A percentile compares a stretch with the other conserved stretches of the same genome.
Evolutionary conservation across 2,329 filamentous ascomycete species (phyloP).

Genomic region (Aspergillus flavus): DNA sequence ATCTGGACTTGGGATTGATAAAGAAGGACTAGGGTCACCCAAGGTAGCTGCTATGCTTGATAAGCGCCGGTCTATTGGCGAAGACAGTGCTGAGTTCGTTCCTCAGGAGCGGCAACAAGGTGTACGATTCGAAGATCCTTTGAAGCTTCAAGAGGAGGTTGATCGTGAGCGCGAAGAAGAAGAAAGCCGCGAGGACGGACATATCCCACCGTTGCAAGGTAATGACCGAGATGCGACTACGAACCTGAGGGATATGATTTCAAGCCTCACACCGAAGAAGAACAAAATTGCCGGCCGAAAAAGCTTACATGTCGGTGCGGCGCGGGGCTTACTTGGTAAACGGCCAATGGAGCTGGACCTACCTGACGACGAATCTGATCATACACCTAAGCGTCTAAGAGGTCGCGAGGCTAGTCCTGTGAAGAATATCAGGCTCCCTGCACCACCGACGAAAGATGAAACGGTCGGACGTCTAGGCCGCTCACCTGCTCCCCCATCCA

Average conservation of each 20-base stretch:
- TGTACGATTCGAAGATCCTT: slow-evolving; percentile 68
- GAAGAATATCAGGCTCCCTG: slow-evolving; percentile 71
- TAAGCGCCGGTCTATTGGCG: slow-evolving; percentile 70
- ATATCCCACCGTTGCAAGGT: slow-evolving; percentile 49
- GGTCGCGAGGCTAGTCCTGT: slow-evolving; percentile 74
- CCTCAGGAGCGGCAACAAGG: slow-evolving; percentile 51
- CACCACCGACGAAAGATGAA: slow-evolving; percentile 69
- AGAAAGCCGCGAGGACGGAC: slow-evolving; percentile 62
- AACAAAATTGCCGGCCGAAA: slow-evolving; percentile 68
- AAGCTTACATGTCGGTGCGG: slow-evolving; percentile 75
- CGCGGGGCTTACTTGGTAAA: slow-evolving; percentile 73
- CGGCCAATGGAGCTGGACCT: slow-evolving; percentile 71
- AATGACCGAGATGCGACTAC: slow-evolving; percentile 64
- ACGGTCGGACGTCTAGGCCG: slow-evolving; percentile 60
- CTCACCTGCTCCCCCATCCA: slow-evolving; percentile 50
- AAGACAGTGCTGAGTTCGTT: slow-evolving; percentile 65
- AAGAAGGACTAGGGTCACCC: slow-evolving; percentile 73
- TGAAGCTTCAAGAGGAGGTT: slow-evolving; percentile 63
- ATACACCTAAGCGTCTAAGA: slow-evolving; percentile 66
- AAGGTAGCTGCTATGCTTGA: slow-evolving; percentile 72
- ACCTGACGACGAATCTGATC: slow-evolving; percentile 60
- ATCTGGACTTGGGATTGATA: slow-evolving; percentile 71
- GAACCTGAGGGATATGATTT: slow-evolving; percentile 75
- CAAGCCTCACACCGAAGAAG: slow-evolving; percentile 76
- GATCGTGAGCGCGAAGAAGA: slow-evolving; percentile 65